Base-by-base conservation (phyloP, 495 filamentous ascomycete genomes). In the Hypomontagnella submonticulosa region DNA sequence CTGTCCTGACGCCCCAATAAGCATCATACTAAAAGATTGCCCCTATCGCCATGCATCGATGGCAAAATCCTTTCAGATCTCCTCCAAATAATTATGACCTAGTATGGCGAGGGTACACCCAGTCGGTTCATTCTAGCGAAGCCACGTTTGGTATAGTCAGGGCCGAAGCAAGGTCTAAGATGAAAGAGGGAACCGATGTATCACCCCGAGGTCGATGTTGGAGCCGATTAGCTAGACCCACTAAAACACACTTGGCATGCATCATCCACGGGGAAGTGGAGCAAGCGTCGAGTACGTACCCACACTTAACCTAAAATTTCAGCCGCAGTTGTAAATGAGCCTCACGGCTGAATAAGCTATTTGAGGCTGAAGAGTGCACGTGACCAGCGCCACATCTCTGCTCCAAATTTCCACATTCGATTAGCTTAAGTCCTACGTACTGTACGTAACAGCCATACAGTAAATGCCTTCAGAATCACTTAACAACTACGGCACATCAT, bases 201-300 rank as follows among this genome's bases (percentile, higher is more conserved):
- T 13, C 23, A 27, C 6, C 23, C 23, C 23, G 11, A 49, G 15
- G 30, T 50, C 23, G 23, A 27, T 27, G 23, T 27, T 27, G 30
- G 43, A 27, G 34, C 20, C 18, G 23, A 44, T 20, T 23, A 40
- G 42, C 27, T 49, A 30, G 43, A 11, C 15, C 62, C 62, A 10
- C 12, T 56, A 4, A 37, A 41, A 13, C 20, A 4, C 11, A 15
- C 65, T 68, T 63, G 65, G 65, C 65, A 33, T 55, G 65, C 65
- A 63, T 68, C 65, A 68, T 68, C 12, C 38, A 43, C 36, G 63
- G 63, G 57, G 58, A 62, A 67, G 53, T 62, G 64, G 64, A 20
- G 9, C 41, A 11, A 10, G 9, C 4, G 4, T 3, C 33, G 47
- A 44, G 43, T 58, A 54, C 49, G 46, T 52, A 52, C 53, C 34